Evolutionary conservation across 805 yeast genomes (phyloP), one percentile per base, ranked within the genome.

Genomic region (Lipomyces japonicus): DNA sequence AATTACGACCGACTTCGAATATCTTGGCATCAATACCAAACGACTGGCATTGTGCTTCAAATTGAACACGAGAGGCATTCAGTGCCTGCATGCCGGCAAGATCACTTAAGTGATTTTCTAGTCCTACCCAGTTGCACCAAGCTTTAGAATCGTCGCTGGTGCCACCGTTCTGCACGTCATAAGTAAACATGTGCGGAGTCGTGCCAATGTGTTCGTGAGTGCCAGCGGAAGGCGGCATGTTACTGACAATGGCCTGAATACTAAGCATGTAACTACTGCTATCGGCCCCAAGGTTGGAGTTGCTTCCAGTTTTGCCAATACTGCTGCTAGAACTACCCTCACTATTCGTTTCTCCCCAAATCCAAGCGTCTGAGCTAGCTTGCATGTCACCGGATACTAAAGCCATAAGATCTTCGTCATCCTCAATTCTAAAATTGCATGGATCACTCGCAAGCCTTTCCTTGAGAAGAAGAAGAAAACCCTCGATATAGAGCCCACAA

Each of bases 361-460:
- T 48, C 58, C 58, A 54, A 5, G 50, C 36, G 19, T 44, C 46
- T 25, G 58, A 18, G 21, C 40, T 35, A 6, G 50, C 57, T 31
- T 54, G 58, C 67, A 78, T 39, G 80, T 79, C 59, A 65, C 78
- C 81, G 67, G 77, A 56, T 12, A 58, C 23, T 36, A 50, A 24
- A 36, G 58, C 57, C 23, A 49, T 6, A 42, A 49, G 18, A 36
- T 39, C 50, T 32, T 55, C 58, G 30, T 54, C 58, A 4, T 44
- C 39, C 30, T 50, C 58, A 24, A 50, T 22, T 16, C 25, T 22
- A 31, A 35, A 49, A 24, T 44, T 31, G 5, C 38, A 38, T 9
- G 32, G 32, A n/a, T 35, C 44, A 12, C 14, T 28, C 4, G 25
- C 38, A 24, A 42, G 12, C 39, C n/a, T 12, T 9, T 38, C 44